phyloP scores from a whole-genome alignment of 768 basidiomycete genomes.

The Tephrocybe rancida region DNA sequence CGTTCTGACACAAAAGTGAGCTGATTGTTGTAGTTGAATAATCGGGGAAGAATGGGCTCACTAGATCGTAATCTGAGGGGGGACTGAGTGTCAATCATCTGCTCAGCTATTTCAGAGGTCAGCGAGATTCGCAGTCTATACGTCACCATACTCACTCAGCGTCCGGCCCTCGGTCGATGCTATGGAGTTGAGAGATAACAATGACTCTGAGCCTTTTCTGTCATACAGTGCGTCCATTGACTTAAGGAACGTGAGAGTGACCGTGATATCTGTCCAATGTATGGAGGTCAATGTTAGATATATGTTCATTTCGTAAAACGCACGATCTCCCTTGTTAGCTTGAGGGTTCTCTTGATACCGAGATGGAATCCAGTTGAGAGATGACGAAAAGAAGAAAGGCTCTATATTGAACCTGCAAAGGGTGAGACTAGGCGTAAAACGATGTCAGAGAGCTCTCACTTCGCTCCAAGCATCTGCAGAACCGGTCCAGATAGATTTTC shows the following conservation, averaged over 20 bases:
- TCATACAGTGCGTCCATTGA: constrained; percentile 31
- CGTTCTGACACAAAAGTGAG: constrained; percentile 19
- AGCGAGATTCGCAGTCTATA: neutral
- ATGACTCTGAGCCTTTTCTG: constrained; percentile 1
- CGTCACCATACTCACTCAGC: constrained; percentile 14
- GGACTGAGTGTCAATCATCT: constrained; percentile 42
- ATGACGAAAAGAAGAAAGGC: constrained; percentile 70
- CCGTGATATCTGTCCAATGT: constrained; percentile 51
- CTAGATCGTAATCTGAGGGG: constrained; percentile 37
- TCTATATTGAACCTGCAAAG: constrained; percentile 55
- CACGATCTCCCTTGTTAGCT: constrained; percentile 51
- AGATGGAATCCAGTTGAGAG: constrained; percentile 68
- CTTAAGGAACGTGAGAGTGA: constrained; percentile 57
- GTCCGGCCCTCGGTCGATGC: constrained; percentile 18
- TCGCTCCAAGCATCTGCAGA: constrained; percentile 62
- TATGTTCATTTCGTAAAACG: constrained; percentile 18
- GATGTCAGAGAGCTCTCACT: constrained; percentile 30
- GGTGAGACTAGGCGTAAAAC: neutral
- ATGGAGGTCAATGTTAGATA: neutral
- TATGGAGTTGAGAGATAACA: constrained; percentile 3
- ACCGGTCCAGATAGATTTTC: constrained; percentile 54
- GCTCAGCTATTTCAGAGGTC: constrained; percentile 20
- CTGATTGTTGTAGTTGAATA: neutral
- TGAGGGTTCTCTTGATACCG: constrained; percentile 56
- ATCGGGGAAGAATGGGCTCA: constrained; percentile 16